Conservation (phyloP, 179 eudicot species). For the Corrigiola litoralis region DNA sequence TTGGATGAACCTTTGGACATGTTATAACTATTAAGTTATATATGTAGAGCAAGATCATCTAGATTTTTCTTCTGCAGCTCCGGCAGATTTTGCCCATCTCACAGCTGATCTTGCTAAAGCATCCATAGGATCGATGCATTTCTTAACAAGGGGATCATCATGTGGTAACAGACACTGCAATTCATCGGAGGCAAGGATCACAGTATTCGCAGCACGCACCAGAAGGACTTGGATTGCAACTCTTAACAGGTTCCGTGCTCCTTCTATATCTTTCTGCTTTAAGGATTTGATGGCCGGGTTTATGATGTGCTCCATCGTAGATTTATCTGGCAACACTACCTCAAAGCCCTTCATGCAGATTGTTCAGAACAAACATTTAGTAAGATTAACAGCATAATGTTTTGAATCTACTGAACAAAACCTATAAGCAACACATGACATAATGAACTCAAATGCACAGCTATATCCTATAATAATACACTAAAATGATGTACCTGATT, state of each 20-base stretch:
- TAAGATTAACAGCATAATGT: no score
- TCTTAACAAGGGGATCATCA: constrained; percentile 61
- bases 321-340: constrained; percentile 59
- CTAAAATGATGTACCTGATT: constrained; percentile 29
- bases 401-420: no score
- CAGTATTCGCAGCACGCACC: constrained; percentile 56
- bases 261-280: constrained; percentile 53
- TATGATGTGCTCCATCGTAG: constrained; percentile 50
- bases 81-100: constrained; percentile 38
- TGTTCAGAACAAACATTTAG: not conserved
- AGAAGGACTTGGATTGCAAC: constrained; percentile 59
- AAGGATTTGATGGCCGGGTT: constrained; percentile 54
- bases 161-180: constrained; percentile 49
- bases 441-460: no score
- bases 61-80: constrained; percentile 9
- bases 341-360: constrained; percentile 53
- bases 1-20: not conserved
- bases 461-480: no score
- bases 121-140: constrained; percentile 76
- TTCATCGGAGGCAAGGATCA: constrained; percentile 67
- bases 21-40: not conserved
- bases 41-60: not conserved
- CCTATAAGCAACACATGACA: no score
- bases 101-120: constrained; percentile 59
- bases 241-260: constrained; percentile 67